Conservation (phyloP, 768 basidiomycete genomes). For the Tremella fuciformis region DNA sequence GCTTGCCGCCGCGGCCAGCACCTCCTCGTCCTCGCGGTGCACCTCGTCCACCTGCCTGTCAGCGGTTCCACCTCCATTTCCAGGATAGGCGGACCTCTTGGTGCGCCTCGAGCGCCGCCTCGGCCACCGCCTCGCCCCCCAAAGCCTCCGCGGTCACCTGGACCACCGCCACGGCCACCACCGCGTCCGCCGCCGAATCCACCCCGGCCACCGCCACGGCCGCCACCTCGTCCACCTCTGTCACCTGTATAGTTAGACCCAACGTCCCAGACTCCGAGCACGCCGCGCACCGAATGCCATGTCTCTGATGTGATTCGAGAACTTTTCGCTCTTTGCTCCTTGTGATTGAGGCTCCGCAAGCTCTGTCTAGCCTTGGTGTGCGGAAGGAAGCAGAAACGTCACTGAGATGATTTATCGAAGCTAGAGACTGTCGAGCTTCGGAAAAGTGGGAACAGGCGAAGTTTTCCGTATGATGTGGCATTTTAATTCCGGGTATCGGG, state of each 20-base stretch:
- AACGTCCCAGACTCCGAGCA: not conserved
- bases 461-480: not conserved
- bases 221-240: constrained; percentile 36
- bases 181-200: constrained; percentile 26
- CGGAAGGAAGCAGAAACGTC: too few species aligned
- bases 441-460: not conserved
- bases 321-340: too few species aligned
- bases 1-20: constrained; percentile 65
- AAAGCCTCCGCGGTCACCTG: constrained; percentile 76
- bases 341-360: too few species aligned
- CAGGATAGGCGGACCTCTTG: constrained; percentile 6
- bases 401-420: not conserved
- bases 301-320: not conserved
- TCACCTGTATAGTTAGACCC: not conserved
- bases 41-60: constrained; percentile 34
- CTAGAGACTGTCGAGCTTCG: not conserved
- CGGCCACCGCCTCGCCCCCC: constrained; percentile 43
- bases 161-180: constrained; percentile 27
- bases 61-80: not conserved
- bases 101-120: constrained; percentile 55
- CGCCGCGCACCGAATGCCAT: constrained; percentile 47
- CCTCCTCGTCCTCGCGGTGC: constrained; percentile 56
- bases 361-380: too few species aligned
- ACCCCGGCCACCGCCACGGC: constrained; percentile 20
- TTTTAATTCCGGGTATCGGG: not conserved